phyloP scores from a whole-genome alignment of 1,284 basidiomycete genomes.

The Pyrrhoderma noxium region DNA sequence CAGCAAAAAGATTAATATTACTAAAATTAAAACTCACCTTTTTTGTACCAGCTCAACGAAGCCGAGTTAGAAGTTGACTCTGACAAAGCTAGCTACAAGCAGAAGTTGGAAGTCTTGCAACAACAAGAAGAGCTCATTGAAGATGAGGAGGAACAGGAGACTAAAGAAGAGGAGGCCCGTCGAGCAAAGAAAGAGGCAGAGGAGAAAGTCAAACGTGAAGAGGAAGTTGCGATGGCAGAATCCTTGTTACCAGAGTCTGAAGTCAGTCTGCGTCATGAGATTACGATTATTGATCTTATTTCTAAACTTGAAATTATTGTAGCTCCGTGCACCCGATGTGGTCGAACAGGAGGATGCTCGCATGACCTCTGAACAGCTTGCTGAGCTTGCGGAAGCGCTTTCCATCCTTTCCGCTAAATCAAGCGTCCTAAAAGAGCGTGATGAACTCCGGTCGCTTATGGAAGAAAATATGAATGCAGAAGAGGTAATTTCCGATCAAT shows the following conservation, averaged over 20 bases:
- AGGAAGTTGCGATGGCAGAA: conserved; percentile 68
- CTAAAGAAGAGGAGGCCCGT: conserved; percentile 89
- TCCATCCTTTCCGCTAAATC: conserved; percentile 91
- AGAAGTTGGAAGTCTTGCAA: conserved; percentile 95
- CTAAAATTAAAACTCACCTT: conserved; percentile 13
- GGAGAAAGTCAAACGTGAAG: conserved; percentile 41
- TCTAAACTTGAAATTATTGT: conserved; percentile 6
- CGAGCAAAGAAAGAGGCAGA: conserved; percentile 77
- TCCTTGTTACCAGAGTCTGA: conserved; percentile 76
- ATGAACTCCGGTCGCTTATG: conserved; percentile 85
- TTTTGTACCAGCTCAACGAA: conserved; percentile 71
- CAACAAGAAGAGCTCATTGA: conserved; percentile 99
- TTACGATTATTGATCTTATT: background rate
- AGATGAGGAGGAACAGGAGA: conserved; percentile 96
- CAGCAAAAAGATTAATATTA: conserved; percentile 25
- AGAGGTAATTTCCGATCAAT: conserved; percentile 43
- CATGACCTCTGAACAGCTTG: conserved; percentile 96
- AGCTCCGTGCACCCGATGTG: conserved; percentile 26
- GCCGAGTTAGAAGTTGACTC: conserved; percentile 94
- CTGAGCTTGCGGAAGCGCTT: conserved; percentile 89
- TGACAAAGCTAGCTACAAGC: conserved; percentile 93
- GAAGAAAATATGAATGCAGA: conserved; percentile 87
- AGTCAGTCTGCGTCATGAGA: conserved; percentile 31
- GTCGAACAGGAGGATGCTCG: conserved; percentile 67
- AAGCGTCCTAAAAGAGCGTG: conserved; percentile 94